Base-by-base conservation (phyloP, 371 early-diverging fungal species). In the Mortierella polycephala region DNA sequence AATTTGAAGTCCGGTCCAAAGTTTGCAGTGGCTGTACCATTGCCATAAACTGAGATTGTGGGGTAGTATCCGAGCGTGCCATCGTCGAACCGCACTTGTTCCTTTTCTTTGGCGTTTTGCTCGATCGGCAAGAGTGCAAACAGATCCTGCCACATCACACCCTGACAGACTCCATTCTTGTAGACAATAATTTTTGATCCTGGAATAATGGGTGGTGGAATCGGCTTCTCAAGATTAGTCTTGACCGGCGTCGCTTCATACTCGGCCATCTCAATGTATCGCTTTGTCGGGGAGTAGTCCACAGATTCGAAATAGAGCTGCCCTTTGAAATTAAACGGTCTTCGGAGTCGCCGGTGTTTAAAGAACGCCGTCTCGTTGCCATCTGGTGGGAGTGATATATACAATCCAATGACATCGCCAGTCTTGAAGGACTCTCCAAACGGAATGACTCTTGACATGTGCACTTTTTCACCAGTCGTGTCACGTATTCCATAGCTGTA, bases 31-130 rank as follows among this genome's bases (percentile, higher is more conserved):
- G 89, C 90, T 14, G 87, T 84, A 10, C 89, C 92, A 39, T 91
- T 90, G 50, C 87, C 81, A 67, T 85, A 92, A 7, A 91, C 89
- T 46, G 89, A 89, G 52, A 91, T 86, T 12, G 86, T 86, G 4
- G 92, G 92, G 65, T 90, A 92, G 63, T 91, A 92, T 6, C 92
- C 92, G 11, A 89, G 69, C 1, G 89, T 88, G 9, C 92, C 92
- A 65, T 91, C 92, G 64, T 91, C 92, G 51, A 85, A 85, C 9
- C 85, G 72, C 9, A 88, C 82, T 16, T 87, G 86, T 20, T 88
- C 89, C 47, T 69, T 64, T 67, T 83, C 74, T 67, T 70, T 59
- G 71, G 83, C 45, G 69, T 84, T 61, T 79, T 85, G 57, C 80
- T 86, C 62, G 71, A 72, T 63, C 69, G 77, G 58, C 81, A 88